phyloP scores from a whole-genome alignment of 2,329 filamentous ascomycete genomes.

The Tolypocladium endophyticum region DNA sequence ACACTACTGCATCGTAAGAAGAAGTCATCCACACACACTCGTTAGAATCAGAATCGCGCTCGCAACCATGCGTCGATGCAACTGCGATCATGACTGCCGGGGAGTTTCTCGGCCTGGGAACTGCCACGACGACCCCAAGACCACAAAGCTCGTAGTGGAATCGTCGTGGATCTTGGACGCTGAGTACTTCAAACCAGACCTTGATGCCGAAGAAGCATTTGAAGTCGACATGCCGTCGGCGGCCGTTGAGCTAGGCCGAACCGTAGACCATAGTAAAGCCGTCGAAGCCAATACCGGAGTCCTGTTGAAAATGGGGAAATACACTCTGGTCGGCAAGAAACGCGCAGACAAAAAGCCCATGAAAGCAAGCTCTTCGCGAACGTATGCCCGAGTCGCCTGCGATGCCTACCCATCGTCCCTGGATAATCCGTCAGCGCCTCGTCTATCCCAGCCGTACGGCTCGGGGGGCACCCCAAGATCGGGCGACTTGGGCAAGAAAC shows the following conservation, averaged over 20 bases:
- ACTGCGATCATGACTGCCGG: background rate
- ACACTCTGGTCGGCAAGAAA: background rate
- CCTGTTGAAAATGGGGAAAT: background rate
- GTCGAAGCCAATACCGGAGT: background rate
- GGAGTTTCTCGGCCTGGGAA: background rate
- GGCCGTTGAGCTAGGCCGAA: background rate
- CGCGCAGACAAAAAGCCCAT: background rate
- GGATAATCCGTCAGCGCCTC: background rate
- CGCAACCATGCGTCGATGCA: background rate
- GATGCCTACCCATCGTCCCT: background rate
- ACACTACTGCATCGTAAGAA: background rate
- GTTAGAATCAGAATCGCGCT: background rate
- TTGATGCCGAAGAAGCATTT: background rate
- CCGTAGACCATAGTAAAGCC: background rate
- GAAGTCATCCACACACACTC: background rate
- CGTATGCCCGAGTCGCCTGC: background rate
- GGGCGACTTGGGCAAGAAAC: background rate
- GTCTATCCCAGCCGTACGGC: background rate
- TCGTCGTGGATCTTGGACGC: background rate
- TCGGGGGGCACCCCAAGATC: background rate
- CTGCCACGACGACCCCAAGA: background rate
- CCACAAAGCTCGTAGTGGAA: background rate
- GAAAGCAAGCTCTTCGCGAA: background rate
- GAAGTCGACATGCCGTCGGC: background rate
- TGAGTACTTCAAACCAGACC: background rate